Base-by-base conservation (phyloP, 441 rosid species). In the Arabidopsis hybrid region DNA sequence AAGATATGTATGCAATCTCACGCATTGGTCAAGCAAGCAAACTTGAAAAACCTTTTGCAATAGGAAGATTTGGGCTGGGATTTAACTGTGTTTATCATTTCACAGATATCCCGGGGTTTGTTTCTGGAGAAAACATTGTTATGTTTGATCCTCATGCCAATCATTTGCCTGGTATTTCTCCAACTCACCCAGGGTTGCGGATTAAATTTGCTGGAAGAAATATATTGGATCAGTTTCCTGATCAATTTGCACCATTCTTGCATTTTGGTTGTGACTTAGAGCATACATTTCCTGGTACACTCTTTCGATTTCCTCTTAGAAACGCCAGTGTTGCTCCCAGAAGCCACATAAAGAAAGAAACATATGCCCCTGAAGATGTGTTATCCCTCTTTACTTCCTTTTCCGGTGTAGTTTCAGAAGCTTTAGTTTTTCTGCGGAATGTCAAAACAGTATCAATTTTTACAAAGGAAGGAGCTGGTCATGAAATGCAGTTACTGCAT, bases 1-100 rank as follows among this genome's bases (percentile, higher is more conserved):
- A 95, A 81, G 99, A 95, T 87, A 91, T 95, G 76, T 95, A 88
- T 88, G 96, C 99, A 38, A 93, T 95, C 78, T 95, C 99, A 17
- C 96, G 99, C 42, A 95, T 95, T 80, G 99, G 99, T 82, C 99
- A 95, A 84, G 99, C 88, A 83, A 93, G 99, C 85, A 95, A 95
- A 85, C 85, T 95, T 74, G 99, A 95, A 81, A 93, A 91, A 79
- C 96, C 99, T 83, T 87, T 93, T 77, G 98, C 99, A 52, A 91
- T 95, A 61, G 99, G 99, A 81, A 87, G 95, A 83, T 95, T 92
- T 85, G 99, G 99, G 53, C 83, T 95, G 78, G 99, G 99, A 67
- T 95, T 95, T 84, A 95, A 95, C 76, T 95, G 97, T 79, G 99
- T 93, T 65, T 95, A 95, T 87, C 99, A 95, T 86, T 95, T 95